Evolutionary conservation across 2,329 filamentous ascomycete species (phyloP), one percentile per base, ranked within the genome.

Genomic region (Thyridium curvatum): DNA sequence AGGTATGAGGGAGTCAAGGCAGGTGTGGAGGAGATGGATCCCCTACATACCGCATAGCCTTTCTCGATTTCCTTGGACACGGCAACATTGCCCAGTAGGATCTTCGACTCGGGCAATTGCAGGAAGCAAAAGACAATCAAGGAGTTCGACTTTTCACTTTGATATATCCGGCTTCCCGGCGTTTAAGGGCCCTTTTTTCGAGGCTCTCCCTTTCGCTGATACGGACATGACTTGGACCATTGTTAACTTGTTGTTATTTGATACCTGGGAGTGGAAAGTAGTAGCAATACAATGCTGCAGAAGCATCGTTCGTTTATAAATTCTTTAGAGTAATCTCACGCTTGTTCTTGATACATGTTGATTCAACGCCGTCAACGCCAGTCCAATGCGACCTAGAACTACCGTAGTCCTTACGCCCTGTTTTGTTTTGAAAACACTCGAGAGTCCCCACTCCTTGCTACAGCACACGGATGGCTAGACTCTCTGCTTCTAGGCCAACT

Each of bases 1-100:
- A 71, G 72, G 55, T 82, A 82, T 49, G 68, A 73, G 43, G 72
- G 71, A 18, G 70, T 79, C 50, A 74, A 71, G 59, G 71, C 73
- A 16, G 76, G 77, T 6, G 77, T 82, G 8, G 78, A 84, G 56
- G 74, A 80, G 50, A 71, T 84, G 58, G 82, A 86, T 56, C 82
- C 82, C 17, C 65, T 86, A 49, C 70, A 77, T 46, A 59, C 49
- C 18, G 45, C 46, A 36, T 58, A 46, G 21, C 10, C 21, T 10
- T 26, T 10, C n/a, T n/a, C 10, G 21, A 26, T 26, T 6, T 26
- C 21, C 21, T 10, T 6, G 10, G 21, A 26, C 21, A 26, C 6
- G 21, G 21, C 21, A 26, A 26, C 21, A 6, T 6, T 10, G 21
- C 21, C 21, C 46, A 38, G 9, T 29, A 17, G 31, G 10, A 5